Conservation (phyloP, 345 rosid species). For the Syzygium aqueum region DNA sequence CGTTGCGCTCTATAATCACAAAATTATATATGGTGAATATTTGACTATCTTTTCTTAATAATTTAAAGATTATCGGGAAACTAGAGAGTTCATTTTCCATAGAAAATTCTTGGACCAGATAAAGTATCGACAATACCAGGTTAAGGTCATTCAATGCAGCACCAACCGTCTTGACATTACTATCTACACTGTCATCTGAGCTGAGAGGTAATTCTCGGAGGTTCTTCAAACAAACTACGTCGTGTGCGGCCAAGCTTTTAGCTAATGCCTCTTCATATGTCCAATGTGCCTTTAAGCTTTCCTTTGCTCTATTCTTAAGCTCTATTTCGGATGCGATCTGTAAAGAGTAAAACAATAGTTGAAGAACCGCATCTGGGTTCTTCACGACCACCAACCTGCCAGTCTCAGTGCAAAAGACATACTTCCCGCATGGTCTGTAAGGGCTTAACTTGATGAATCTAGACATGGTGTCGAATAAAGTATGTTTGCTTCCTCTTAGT, state of each 20-base stretch:
- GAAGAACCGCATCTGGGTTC: slow-evolving; percentile 73
- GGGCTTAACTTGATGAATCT: slow-evolving; percentile 65
- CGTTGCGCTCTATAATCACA: background rate
- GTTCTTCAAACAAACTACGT: slow-evolving; percentile 14
- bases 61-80: background rate
- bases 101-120: background rate
- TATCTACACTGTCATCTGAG: slow-evolving; percentile 3
- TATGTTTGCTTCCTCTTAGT: slow-evolving; percentile 54
- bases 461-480: slow-evolving; percentile 39
- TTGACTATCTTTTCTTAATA: background rate
- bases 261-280: slow-evolving; percentile 25
- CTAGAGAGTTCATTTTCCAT: background rate
- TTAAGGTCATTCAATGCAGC: slow-evolving; percentile 43
- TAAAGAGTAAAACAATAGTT: slow-evolving; percentile 53
- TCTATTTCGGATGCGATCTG: slow-evolving; percentile 36
- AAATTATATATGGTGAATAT: background rate
- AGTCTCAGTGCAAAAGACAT: slow-evolving; percentile 44
- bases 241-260: slow-evolving; percentile 15
- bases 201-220: slow-evolving; percentile 27
- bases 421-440: slow-evolving; percentile 66
- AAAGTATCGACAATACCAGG: slow-evolving; percentile 26
- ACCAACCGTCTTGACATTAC: background rate
- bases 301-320: slow-evolving; percentile 6
- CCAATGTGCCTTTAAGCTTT: slow-evolving; percentile 40
- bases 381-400: slow-evolving; percentile 31